Conservation (phyloP, 2,329 filamentous ascomycete genomes). For the Microdochium paspali region DNA sequence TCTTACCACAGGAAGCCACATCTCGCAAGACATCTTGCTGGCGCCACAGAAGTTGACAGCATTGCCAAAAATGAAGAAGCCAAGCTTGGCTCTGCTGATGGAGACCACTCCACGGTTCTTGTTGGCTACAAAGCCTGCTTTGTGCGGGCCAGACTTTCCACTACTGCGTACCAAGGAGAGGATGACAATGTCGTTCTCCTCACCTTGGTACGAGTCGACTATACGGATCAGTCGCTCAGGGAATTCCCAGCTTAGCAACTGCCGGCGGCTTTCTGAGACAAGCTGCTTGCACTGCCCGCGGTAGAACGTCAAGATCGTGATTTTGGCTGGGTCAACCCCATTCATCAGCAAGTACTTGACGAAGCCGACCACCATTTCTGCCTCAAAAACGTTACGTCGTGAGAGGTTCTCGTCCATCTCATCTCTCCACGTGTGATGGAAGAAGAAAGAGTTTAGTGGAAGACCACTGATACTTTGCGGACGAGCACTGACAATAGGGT, state of each 20-base stretch:
- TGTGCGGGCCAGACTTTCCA: slow-evolving; percentile 20
- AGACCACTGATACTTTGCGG: slow-evolving; percentile 36
- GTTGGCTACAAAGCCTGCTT: slow-evolving; percentile 66
- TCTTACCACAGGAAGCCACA: slow-evolving; percentile 28
- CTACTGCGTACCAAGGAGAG: slow-evolving; percentile 74
- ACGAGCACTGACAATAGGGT: slow-evolving; percentile 26
- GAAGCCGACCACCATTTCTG: slow-evolving; percentile 66
- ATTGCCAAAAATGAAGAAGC: slow-evolving; percentile 82
- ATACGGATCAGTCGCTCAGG: slow-evolving; percentile 55
- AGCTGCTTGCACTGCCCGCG: slow-evolving; percentile 69
- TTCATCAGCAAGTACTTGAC: slow-evolving; percentile 65
- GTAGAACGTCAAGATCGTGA: slow-evolving; percentile 83
- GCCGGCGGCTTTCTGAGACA: slow-evolving; percentile 31
- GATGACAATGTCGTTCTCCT: slow-evolving; percentile 78
- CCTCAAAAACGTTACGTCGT: slow-evolving; percentile 61
- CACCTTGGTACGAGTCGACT: slow-evolving; percentile 83
- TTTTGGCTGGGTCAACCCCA: slow-evolving; percentile 45
- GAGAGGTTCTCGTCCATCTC: slow-evolving; percentile 52
- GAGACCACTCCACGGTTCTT: slow-evolving; percentile 49
- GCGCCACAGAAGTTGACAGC: slow-evolving; percentile 40
- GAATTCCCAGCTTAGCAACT: slow-evolving; percentile 17
- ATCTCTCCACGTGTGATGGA: slow-evolving; percentile 54
- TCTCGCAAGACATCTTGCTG: slow-evolving; percentile 24
- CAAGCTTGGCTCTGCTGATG: slow-evolving; percentile 61
- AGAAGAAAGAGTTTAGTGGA: slow-evolving; percentile 30